Evolutionary conservation across 306 rosid genomes (phyloP), one percentile per base, ranked within the genome.

Genomic region (Notholithocarpus densiflorus): DNA sequence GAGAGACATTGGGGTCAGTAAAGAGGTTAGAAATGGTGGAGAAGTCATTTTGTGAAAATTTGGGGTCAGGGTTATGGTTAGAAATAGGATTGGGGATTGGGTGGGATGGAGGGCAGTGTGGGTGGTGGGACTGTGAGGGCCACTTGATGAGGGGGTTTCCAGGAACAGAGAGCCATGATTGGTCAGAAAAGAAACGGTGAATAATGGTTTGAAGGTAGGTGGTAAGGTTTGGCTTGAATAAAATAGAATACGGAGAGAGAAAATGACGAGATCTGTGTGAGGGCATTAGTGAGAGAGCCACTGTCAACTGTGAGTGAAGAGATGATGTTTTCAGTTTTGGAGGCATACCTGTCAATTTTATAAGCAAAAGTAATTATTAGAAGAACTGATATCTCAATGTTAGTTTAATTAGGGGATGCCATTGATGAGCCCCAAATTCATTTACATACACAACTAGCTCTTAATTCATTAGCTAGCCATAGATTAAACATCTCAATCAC

Each of bases 161-260:
- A n/a, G 88, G 89, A 5, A 77, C 40, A n/a, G 93, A 88, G 0
- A 88, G 78, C 91, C 94, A 87, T 76, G 97, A 89, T 5, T 71
- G 82, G 7, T 37, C 45, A 29, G 89, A 79, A 68, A 62, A 83
- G 68, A 68, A 75, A 23, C 77, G 91, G n/a, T 29, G 77, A 20
- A 51, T 32, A n/a, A 59, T 64, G 82, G 61, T 4, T 74, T 37
- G 62, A 53, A 20, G 7, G 45, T 70, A 55, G 57, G 84, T 75
- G 64, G 45, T 69, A 48, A 76, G 83, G 77, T 82, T 84, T 68
- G 75, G 86, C 3, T 79, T 62, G 20, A 72, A 43, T 34, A 64
- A 59, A 2, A 81, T 34, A 73, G 40, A 52, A 12, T 76, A 56
- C 21, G 82, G 31, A 24, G 85, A 72, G 55, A 79, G 62, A 12